Base-by-base conservation (phyloP, 208 protist genomes). In the Acanthamoeba sp. region DNA sequence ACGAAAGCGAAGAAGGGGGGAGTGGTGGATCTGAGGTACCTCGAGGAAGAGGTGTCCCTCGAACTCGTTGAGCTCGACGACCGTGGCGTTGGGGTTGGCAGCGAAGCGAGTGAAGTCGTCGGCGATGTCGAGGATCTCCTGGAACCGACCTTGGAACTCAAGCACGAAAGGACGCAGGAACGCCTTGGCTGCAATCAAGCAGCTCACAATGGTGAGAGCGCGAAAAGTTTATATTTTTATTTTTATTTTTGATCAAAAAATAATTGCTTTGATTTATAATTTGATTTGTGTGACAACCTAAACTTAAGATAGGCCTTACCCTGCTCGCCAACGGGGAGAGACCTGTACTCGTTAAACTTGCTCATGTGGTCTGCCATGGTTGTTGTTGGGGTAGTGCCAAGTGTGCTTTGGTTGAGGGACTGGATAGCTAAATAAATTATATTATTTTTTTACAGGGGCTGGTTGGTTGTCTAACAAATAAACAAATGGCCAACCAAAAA, bases 121-220 rank as follows among this genome's bases (percentile, higher is more conserved):
- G 2, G 76, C 76, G 42, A 85, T 85, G 76, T 85, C 76, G 42
- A 85, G 76, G n/a, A 85, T 57, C 76, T 85, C 76, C 32, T 85
- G 42, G 76, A 85, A 85, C n/a, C 76, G 76, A 1, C 76, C 76
- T 38, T 85, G 76, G 45, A 85, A 85, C 38, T 85, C 76, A 1
- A 85, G 24, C 42, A 85, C 76, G n/a, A 85, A 85, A 2, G 76
- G 45, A 32, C 76, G 76, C 76, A 85, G 45, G 32, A 85, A 85
- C n/a, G 20, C 64, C 64, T 73, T 73, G 32, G 64, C 64, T 73
- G 16, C 34, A 59, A 4, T 4, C 55, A 59, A 59, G 16, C 48
- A 55, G 10, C 6, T 20, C 48, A 55, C 6, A 6, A 36, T 71
- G 7, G 20, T 71, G 20, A 29, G 7, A 34, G 29, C 29, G 27